Conservation (phyloP, 169 alveolate species). For the Plasmodium adleri region DNA sequence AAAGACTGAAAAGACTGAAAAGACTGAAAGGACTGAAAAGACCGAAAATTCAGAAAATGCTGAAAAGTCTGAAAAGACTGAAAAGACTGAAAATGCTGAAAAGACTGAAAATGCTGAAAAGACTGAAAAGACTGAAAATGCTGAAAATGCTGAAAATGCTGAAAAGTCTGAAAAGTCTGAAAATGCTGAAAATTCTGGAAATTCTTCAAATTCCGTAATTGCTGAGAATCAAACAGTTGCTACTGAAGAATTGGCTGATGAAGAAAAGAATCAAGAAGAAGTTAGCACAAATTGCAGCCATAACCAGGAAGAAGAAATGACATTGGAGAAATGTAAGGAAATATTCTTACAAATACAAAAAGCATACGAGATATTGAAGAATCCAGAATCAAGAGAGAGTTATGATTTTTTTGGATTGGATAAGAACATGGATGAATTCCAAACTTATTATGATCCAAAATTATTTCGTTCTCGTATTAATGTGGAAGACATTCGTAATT, state of each 20-base stretch:
- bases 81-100: too few species aligned
- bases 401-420: slow-evolving; percentile 82
- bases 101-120: too few species aligned
- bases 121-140: too few species aligned
- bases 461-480: slow-evolving; percentile 55
- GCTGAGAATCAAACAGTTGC: too few species aligned
- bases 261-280: neutral
- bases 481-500: slow-evolving; percentile 78
- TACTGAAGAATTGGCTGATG: neutral
- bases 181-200: neutral
- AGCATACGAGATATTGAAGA: slow-evolving; percentile 85
- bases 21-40: neutral
- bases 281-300: neutral
- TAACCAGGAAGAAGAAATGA: neutral
- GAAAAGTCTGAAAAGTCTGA: neutral
- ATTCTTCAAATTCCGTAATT: neutral
- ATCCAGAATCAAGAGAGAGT: slow-evolving; percentile 79
- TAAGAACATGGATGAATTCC: slow-evolving; percentile 23
- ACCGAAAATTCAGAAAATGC: neutral
- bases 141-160: too few species aligned
- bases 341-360: slow-evolving; percentile 83
- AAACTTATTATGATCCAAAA: slow-evolving; percentile 43
- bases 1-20: neutral
- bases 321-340: slow-evolving; percentile 79
- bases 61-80: too few species aligned